Evolutionary conservation across 169 alveolate genomes (phyloP).

Genomic region (Perkinsus chesapeaki): DNA sequence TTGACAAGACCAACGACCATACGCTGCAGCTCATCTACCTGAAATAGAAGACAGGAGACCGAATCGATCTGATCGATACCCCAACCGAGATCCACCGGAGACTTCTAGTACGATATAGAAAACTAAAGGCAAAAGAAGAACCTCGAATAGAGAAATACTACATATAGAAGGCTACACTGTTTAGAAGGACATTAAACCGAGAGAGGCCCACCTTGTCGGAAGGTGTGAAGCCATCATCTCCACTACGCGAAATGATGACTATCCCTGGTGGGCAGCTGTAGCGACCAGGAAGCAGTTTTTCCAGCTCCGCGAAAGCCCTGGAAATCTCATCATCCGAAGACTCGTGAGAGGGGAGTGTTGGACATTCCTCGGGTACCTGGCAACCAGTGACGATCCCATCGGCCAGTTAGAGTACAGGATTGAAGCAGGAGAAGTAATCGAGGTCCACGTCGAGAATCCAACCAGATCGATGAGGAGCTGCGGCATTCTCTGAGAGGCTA

Average conservation of each 20-base stretch:
- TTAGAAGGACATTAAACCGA: no score
- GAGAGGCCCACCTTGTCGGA: not conserved
- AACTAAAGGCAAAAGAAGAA: no score
- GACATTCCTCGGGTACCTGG: not conserved
- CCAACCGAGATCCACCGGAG: no score
- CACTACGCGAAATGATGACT: not conserved
- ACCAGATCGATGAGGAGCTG: not conserved
- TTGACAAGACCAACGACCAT: not conserved
- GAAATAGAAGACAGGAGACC: no score
- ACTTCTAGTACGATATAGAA: no score
- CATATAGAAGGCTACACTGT: no score
- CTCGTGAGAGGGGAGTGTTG: not conserved
- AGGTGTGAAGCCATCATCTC: not conserved
- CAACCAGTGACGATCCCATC: not conserved
- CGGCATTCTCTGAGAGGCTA: not conserved
- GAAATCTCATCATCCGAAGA: not conserved
- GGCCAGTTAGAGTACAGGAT: not conserved
- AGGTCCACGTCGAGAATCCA: not conserved
- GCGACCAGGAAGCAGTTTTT: not conserved
- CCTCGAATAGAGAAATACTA: no score
- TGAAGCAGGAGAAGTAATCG: not conserved
- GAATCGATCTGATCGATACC: no score
- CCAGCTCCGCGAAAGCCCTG: not conserved
- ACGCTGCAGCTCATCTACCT: not conserved
- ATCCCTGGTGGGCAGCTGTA: not conserved